Percentiles rank a stretch among this genome's conserved stretches.
phyloP scores from a whole-genome alignment of 164 flowering plant species.

The Magnolia changhungtana region DNA sequence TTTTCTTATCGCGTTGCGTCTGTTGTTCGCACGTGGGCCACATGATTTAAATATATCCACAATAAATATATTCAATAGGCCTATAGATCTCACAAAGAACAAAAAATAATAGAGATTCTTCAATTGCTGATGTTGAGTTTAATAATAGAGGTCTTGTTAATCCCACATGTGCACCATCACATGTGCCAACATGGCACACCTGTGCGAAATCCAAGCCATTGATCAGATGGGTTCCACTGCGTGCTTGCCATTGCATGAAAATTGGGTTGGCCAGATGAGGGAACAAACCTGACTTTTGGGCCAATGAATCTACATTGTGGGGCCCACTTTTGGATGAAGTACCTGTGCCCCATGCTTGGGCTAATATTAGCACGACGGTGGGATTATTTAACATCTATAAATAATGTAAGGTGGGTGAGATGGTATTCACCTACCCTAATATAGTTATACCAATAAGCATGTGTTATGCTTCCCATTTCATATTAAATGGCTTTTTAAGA shows the following conservation, averaged over 20 bases:
- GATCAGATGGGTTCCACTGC: too few species aligned
- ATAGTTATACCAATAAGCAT: neutral
- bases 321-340: neutral
- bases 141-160: neutral
- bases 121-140: neutral
- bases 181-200: too few species aligned
- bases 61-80: neutral
- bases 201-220: too few species aligned
- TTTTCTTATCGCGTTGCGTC: neutral
- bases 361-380: neutral
- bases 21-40: conserved; percentile 1
- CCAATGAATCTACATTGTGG: neutral
- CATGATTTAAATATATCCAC: neutral
- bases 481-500: neutral
- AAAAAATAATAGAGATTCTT: conserved; percentile 6
- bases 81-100: neutral
- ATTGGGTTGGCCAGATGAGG: neutral
- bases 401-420: conserved; percentile 3
- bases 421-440: neutral
- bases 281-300: neutral
- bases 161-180: neutral
- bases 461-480: neutral
- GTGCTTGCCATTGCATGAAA: too few species aligned
- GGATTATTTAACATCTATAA: neutral
- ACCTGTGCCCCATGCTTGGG: neutral